phyloP scores from a whole-genome alignment of 108 stramenopile species.

The Discostella pseudostelligera region DNA sequence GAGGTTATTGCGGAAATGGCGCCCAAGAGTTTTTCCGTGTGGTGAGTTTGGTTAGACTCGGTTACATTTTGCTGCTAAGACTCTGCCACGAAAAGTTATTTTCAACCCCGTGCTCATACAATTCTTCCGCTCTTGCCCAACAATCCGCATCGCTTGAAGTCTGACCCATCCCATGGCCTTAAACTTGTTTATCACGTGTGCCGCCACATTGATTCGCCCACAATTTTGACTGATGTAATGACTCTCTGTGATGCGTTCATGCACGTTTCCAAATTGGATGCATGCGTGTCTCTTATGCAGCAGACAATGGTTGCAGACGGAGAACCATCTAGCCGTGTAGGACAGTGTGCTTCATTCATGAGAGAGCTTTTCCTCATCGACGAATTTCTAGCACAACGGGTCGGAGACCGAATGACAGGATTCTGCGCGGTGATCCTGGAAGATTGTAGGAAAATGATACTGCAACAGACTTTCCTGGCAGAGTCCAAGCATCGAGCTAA shows the following conservation, averaged over 20 bases:
- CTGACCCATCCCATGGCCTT: constrained; percentile 69
- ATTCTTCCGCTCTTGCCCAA: not conserved
- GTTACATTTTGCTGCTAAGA: not conserved
- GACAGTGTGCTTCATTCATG: constrained; percentile 33
- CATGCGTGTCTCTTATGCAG: constrained; percentile 56
- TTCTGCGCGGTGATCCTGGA: constrained; percentile 40
- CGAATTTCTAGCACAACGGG: constrained; percentile 25
- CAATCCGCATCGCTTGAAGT: constrained; percentile 14
- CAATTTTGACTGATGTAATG: constrained; percentile 57
- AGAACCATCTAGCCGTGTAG: constrained; percentile 20
- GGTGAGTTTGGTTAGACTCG: not conserved
- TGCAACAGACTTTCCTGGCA: constrained; percentile 5
- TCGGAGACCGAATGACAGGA: constrained; percentile 22
- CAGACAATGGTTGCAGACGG: constrained; percentile 39
- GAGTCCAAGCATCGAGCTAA: constrained; percentile 39
- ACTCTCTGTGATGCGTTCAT: constrained; percentile 76
- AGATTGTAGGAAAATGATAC: constrained; percentile 29
- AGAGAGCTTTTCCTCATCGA: constrained; percentile 30
- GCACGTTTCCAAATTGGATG: constrained; percentile 59
- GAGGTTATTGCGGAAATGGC: constrained; percentile 78
- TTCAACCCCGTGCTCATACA: not conserved
- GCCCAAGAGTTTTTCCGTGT: constrained; percentile 81
- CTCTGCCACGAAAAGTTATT: not conserved
- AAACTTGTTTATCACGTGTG: constrained; percentile 67
- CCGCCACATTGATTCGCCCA: constrained; percentile 48